phyloP scores from a whole-genome alignment of 441 rosid species.

The Aleurites moluccanus region DNA sequence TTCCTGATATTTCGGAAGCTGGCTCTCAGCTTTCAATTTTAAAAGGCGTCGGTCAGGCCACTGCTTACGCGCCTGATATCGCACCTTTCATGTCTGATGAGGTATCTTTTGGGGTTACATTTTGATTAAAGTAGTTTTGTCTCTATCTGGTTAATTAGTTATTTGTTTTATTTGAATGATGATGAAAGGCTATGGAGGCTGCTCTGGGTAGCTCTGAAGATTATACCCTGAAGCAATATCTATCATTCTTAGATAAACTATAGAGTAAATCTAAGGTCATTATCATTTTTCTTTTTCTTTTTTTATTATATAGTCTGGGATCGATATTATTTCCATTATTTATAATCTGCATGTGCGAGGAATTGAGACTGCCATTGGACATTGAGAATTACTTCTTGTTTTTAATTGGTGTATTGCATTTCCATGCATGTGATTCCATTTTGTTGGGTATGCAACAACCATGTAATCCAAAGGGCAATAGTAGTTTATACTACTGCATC shows the following conservation, averaged over 20 bases:
- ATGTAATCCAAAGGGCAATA: neutral
- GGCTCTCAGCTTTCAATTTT: conserved; percentile 66
- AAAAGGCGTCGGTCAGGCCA: conserved; percentile 93
- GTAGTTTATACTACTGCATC: neutral
- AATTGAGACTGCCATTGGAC: neutral
- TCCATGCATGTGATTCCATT: neutral
- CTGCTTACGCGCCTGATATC: conserved; percentile 76
- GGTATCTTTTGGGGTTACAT: conserved; percentile 33
- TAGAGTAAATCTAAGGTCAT: conserved; percentile 63
- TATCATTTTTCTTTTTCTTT: conserved; percentile 10
- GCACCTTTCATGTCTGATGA: conserved; percentile 93
- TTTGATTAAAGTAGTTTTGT: neutral
- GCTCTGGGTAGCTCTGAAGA: conserved; percentile 69
- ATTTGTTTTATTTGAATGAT: conserved; percentile 8
- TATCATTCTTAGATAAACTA: conserved; percentile 52
- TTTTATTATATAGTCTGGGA: no score
- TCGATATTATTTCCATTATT: no score
- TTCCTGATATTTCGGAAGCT: conserved; percentile 71
- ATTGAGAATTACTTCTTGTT: neutral
- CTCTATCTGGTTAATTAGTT: neutral
- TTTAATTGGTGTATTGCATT: neutral
- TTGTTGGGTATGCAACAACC: neutral
- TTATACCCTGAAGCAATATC: conserved; percentile 71
- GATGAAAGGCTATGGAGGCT: conserved; percentile 67
- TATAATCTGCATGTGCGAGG: neutral